Evolutionary conservation across 192 early-diverging fungal genomes (phyloP).

Genomic region (Phlyctochytrium bullatum): DNA sequence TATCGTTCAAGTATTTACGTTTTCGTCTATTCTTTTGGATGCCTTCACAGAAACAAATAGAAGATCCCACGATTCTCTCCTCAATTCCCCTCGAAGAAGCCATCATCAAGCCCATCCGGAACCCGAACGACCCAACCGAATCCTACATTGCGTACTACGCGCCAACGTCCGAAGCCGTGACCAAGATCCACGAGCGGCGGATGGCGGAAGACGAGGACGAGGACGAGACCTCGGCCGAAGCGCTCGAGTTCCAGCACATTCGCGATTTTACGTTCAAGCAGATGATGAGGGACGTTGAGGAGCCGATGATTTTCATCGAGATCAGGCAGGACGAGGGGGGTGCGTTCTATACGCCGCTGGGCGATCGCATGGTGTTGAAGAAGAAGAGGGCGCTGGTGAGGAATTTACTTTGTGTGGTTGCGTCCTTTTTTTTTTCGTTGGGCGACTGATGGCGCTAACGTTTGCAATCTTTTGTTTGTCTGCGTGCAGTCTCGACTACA

Average conservation of each 20-base stretch:
- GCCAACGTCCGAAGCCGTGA: not conserved
- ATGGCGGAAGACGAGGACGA: conserved; percentile 27
- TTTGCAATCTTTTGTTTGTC: not conserved
- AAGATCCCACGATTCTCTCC: not conserved
- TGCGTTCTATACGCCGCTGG: conserved; percentile 8
- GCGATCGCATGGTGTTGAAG: conserved; percentile 13
- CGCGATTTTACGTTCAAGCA: conserved; percentile 21
- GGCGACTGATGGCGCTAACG: no score
- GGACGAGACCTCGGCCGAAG: conserved; percentile 7
- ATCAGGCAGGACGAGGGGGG: conserved; percentile 15
- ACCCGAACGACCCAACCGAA: conserved; percentile 3
- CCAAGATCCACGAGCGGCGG: conserved; percentile 4
- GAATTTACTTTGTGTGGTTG: no score
- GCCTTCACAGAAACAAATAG: not conserved
- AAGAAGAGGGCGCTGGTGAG: conserved; percentile 15
- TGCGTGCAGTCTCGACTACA: conserved; percentile 13
- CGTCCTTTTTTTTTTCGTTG: conserved; percentile 9
- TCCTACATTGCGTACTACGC: conserved; percentile 9
- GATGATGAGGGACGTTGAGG: not conserved
- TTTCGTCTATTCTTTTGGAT: not conserved
- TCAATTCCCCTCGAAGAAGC: conserved; percentile 5
- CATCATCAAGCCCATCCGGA: not conserved
- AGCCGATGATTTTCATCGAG: conserved; percentile 13
- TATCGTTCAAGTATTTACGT: not conserved
- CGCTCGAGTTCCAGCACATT: conserved; percentile 11